Conservation (phyloP, 2,329 filamentous ascomycete species). For the Onygenales sp. region DNA sequence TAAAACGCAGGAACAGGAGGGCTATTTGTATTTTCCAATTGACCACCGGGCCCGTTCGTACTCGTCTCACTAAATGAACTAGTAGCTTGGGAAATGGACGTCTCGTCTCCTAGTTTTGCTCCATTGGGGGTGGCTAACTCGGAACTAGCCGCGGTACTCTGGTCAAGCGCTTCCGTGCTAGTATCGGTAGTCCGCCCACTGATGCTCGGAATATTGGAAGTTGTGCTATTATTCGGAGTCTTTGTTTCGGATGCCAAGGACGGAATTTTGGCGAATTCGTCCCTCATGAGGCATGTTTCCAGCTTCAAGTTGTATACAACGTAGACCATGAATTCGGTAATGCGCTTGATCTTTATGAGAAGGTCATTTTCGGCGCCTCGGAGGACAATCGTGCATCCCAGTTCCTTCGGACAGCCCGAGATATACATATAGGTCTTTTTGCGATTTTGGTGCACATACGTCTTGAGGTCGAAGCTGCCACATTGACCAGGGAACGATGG, state of each 20-base stretch:
- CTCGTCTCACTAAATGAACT: slow-evolving; percentile 10
- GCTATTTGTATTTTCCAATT: slow-evolving; percentile 58
- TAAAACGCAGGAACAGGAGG: slow-evolving; percentile 85
- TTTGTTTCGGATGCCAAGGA: slow-evolving; percentile 9
- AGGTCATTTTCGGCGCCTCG: slow-evolving; percentile 66
- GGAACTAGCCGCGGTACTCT: slow-evolving; percentile 3
- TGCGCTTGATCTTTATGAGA: slow-evolving; percentile 73
- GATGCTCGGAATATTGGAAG: not conserved
- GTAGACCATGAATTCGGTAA: slow-evolving; percentile 98
- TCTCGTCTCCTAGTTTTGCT: slow-evolving; percentile 11
- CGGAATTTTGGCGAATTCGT: slow-evolving; percentile 82
- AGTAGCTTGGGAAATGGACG: slow-evolving; percentile 12
- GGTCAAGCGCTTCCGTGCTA: not conserved
- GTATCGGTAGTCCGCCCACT: not conserved
- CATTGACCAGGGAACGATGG: slow-evolving; percentile 69
- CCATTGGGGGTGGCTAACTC: slow-evolving; percentile 2
- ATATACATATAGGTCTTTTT: slow-evolving; percentile 96
- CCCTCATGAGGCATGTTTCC: slow-evolving; percentile 86
- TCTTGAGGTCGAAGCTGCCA: slow-evolving; percentile 87
- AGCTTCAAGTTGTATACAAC: slow-evolving; percentile 96
- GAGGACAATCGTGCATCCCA: slow-evolving; percentile 90
- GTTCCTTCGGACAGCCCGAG: slow-evolving; percentile 76
- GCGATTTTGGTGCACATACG: slow-evolving; percentile 72
- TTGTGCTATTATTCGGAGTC: slow-evolving; percentile 4
- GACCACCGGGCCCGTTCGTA: slow-evolving; percentile 12